Evolutionary conservation across 2,329 filamentous ascomycete genomes (phyloP).

Genomic region (Penicillium sclerotigenum): DNA sequence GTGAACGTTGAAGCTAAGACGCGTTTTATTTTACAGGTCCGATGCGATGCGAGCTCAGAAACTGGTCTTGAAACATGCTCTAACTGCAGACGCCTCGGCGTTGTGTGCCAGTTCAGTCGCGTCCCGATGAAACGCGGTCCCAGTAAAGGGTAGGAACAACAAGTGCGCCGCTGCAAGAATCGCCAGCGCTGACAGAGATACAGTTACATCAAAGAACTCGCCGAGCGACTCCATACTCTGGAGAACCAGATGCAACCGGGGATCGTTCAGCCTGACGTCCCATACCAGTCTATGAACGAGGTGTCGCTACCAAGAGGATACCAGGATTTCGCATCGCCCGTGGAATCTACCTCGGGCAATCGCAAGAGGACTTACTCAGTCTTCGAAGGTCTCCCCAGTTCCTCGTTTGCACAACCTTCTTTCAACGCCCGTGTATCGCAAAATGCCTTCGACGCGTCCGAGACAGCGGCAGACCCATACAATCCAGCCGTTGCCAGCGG

Average conservation of each 20-base stretch:
- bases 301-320: constrained; percentile 43
- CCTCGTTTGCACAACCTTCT: constrained; percentile 41
- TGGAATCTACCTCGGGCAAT: constrained; percentile 40
- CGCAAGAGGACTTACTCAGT: constrained; percentile 52
- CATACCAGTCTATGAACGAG: constrained; percentile 45
- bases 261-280: constrained; percentile 41
- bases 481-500: constrained; percentile 39
- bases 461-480: constrained; percentile 32
- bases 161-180: background rate
- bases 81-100: constrained; percentile 73
- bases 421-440: constrained; percentile 37
- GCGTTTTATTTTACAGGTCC: constrained; percentile 52
- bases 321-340: constrained; percentile 54
- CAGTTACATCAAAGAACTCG: constrained; percentile 87
- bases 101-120: constrained; percentile 78
- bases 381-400: constrained; percentile 45
- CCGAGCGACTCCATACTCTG: constrained; percentile 76
- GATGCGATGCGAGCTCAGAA: constrained; percentile 78
- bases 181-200: constrained; percentile 17
- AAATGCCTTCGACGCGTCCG: constrained; percentile 35
- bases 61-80: constrained; percentile 71
- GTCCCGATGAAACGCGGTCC: constrained; percentile 85
- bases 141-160: constrained; percentile 68
- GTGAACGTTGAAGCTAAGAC: constrained; percentile 21
- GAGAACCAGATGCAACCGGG: constrained; percentile 66